A percentile compares a stretch with the other conserved stretches of the same genome.
Conservation (phyloP, 2,329 filamentous ascomycete species). For the Akanthomyces dipterigenus region DNA sequence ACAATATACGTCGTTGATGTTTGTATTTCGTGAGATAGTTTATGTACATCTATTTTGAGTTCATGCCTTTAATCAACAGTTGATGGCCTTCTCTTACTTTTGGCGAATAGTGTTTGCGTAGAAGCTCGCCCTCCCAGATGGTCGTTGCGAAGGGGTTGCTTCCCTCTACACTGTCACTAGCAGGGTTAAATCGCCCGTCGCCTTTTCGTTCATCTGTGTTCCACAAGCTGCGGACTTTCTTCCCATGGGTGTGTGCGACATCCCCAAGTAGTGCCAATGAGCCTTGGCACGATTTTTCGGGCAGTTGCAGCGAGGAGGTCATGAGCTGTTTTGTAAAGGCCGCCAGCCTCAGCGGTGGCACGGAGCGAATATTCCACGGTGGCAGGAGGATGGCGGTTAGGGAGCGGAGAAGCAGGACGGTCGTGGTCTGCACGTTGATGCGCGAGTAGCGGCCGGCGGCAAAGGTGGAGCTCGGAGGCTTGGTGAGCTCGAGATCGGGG, state of each 20-base stretch:
- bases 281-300: slow-evolving; percentile 81
- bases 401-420: slow-evolving; percentile 82
- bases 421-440: slow-evolving; percentile 92
- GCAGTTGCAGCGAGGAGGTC: slow-evolving; percentile 73
- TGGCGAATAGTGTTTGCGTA: slow-evolving; percentile 80
- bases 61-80: slow-evolving; percentile 60
- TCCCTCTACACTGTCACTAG: slow-evolving; percentile 67
- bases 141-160: slow-evolving; percentile 88
- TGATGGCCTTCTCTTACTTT: slow-evolving; percentile 71
- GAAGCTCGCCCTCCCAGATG: slow-evolving; percentile 86
- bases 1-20: neutral
- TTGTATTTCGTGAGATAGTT: slow-evolving; percentile 1
- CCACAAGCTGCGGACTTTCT: slow-evolving; percentile 82
- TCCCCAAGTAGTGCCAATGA: slow-evolving; percentile 71
- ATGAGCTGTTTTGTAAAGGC: slow-evolving; percentile 91
- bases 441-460: slow-evolving; percentile 43
- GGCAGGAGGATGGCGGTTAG: slow-evolving; percentile 77
- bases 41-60: slow-evolving; percentile 20
- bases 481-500: slow-evolving; percentile 76
- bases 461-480: slow-evolving; percentile 31
- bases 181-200: slow-evolving; percentile 76
- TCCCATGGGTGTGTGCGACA: slow-evolving; percentile 72
- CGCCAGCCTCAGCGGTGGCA: slow-evolving; percentile 78
- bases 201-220: slow-evolving; percentile 89
- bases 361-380: slow-evolving; percentile 61